These are phyloP conservation scores for Amanita pseudoporphyria DNA, from an alignment of 768 basidiomycete genomes.

Conservation along the genomic window DNA sequence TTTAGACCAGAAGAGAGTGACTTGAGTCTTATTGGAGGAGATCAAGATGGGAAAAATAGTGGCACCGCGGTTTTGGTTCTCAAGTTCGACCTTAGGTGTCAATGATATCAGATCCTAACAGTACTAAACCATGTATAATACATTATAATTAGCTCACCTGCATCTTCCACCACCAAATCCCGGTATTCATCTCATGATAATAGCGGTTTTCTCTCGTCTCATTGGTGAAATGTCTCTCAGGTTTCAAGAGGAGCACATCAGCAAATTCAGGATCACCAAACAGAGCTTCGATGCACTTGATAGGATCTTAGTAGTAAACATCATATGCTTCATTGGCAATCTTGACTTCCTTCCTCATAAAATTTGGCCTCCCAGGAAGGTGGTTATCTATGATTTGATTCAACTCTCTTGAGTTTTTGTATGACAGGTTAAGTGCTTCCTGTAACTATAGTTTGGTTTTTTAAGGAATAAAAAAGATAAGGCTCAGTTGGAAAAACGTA, in stretches of 20 bases:
- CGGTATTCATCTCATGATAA: no score
- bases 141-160: slow-evolving; percentile 31
- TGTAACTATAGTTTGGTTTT: not conserved
- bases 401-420: slow-evolving; percentile 19
- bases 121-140: no score
- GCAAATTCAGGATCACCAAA: slow-evolving; percentile 20
- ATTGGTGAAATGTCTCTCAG: slow-evolving; percentile 22
- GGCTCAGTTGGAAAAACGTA: not conserved
- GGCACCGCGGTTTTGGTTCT: no score
- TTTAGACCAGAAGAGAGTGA: no score
- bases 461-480: no score
- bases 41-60: no score
- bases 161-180: slow-evolving; percentile 26
- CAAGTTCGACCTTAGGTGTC: no score
- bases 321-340: no score
- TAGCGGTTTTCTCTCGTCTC: slow-evolving; percentile 15
- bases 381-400: slow-evolving; percentile 18
- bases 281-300: slow-evolving; percentile 21
- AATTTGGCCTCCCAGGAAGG: slow-evolving; percentile 14
- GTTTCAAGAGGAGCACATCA: slow-evolving; percentile 13
- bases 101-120: no score
- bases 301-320: slow-evolving; percentile 17
- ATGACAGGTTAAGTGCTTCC: not conserved
- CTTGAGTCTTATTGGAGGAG: no score
- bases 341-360: no score